Conservation (phyloP, 257 asterid genomes). For the Solanum corneliomulleri region DNA sequence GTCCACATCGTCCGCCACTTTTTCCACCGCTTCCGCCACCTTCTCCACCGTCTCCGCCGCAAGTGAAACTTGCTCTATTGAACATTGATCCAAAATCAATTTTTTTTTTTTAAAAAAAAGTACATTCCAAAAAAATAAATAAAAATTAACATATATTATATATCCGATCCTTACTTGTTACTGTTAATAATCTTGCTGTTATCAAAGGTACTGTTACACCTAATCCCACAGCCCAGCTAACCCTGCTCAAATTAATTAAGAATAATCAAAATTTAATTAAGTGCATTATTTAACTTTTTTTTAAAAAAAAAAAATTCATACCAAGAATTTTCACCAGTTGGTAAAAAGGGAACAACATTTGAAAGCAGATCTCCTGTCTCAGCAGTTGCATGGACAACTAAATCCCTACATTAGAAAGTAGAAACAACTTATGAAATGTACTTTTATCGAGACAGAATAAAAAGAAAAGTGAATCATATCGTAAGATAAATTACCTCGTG, state of each 20-base stretch:
- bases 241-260: constrained; percentile 7
- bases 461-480: not conserved
- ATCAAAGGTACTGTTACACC: constrained; percentile 19
- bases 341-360: not conserved
- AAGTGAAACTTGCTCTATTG: constrained; percentile 42
- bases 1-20: constrained; percentile 44
- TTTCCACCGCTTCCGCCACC: constrained; percentile 43
- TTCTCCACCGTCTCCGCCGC: constrained; percentile 47
- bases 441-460: not conserved
- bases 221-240: constrained; percentile 17
- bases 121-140: too few relatives aligned
- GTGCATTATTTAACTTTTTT: too few relatives aligned
- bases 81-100: not conserved
- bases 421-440: not conserved
- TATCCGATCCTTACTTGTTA: constrained; percentile 12
- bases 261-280: too few relatives aligned
- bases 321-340: not conserved
- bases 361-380: not conserved
- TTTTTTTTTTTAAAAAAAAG: too few relatives aligned
- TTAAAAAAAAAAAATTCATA: not conserved
- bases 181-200: constrained; percentile 22
- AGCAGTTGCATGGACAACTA: not conserved
- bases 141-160: too few relatives aligned
- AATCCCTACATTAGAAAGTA: not conserved
- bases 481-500: not conserved